Conservation (phyloP, 2,329 filamentous ascomycete genomes). For the Dendrostoma leiphaemia region DNA sequence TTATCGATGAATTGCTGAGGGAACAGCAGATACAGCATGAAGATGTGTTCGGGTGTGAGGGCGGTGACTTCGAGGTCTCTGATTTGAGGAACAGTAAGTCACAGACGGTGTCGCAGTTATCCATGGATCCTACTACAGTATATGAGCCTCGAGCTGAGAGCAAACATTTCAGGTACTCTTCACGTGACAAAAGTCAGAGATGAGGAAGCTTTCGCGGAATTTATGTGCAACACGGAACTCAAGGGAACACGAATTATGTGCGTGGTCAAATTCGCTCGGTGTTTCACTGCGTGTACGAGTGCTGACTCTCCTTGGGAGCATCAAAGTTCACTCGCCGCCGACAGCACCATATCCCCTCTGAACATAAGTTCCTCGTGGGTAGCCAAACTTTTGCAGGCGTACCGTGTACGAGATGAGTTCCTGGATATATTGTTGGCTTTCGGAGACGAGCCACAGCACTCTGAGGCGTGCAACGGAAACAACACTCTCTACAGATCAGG, state of each 20-base stretch:
- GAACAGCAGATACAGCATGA: constrained; percentile 1
- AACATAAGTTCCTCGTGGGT: constrained; percentile 3
- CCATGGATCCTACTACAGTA: neutral
- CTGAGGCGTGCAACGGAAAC: constrained; percentile 18
- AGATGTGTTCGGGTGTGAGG: constrained; percentile 2
- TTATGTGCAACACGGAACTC: neutral
- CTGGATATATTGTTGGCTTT: constrained; percentile 13
- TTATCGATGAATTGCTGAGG: neutral
- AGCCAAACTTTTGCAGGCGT: constrained; percentile 5
- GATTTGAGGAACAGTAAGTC: constrained; percentile 5
- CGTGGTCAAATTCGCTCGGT: neutral
- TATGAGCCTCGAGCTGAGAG: too few relatives aligned
- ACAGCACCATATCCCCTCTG: constrained; percentile 10
- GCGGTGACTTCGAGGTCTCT: constrained; percentile 5
- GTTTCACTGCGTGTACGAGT: too few relatives aligned
- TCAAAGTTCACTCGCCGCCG: constrained; percentile 11
- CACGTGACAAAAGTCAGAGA: neutral
- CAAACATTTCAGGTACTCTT: too few relatives aligned
- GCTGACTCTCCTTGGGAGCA: neutral
- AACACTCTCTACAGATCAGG: neutral
- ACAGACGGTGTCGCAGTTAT: neutral
- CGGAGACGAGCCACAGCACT: constrained; percentile 14
- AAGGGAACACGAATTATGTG: constrained; percentile 10
- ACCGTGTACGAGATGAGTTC: constrained; percentile 10
- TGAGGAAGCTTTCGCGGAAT: neutral